These are phyloP conservation scores for Dipteronia sinensis DNA, from an alignment of 345 rosid genomes.

Conservation along the genomic window DNA sequence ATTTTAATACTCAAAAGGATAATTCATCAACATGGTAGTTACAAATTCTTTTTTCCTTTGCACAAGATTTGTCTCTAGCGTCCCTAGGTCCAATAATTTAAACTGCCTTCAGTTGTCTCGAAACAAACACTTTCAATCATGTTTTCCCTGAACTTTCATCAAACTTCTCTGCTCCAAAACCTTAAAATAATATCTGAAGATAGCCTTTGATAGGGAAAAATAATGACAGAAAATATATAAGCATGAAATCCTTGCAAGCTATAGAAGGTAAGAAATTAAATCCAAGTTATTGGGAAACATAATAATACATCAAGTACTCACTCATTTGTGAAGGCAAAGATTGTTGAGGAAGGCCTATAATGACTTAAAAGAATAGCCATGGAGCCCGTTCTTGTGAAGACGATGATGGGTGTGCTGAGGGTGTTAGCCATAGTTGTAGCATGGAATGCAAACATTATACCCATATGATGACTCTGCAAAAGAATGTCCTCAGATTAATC, in stretches of 20 bases:
- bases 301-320: conserved; percentile 36
- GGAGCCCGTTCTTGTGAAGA: conserved; percentile 94
- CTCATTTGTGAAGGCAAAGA: conserved; percentile 96
- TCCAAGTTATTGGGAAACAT: background rate
- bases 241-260: background rate
- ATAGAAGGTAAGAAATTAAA: conserved; percentile 2
- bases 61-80: background rate
- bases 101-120: background rate
- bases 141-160: background rate
- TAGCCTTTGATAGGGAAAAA: background rate
- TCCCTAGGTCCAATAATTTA: background rate
- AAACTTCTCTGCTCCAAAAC: background rate
- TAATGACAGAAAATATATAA: background rate
- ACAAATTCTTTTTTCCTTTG: background rate
- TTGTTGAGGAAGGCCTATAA: conserved; percentile 78
- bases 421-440: conserved; percentile 94
- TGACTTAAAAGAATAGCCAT: conserved; percentile 89
- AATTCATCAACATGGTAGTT: background rate
- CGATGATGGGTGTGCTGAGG: conserved; percentile 72
- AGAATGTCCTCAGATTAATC: conserved; percentile 24
- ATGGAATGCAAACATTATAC: conserved; percentile 98
- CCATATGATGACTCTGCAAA: conserved; percentile 85
- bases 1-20: background rate
- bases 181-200: background rate
- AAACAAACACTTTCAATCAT: background rate